These are phyloP conservation scores for Neopestalotiopsis sp. DNA, from an alignment of 2,329 filamentous ascomycete species.

Conservation along the genomic window DNA sequence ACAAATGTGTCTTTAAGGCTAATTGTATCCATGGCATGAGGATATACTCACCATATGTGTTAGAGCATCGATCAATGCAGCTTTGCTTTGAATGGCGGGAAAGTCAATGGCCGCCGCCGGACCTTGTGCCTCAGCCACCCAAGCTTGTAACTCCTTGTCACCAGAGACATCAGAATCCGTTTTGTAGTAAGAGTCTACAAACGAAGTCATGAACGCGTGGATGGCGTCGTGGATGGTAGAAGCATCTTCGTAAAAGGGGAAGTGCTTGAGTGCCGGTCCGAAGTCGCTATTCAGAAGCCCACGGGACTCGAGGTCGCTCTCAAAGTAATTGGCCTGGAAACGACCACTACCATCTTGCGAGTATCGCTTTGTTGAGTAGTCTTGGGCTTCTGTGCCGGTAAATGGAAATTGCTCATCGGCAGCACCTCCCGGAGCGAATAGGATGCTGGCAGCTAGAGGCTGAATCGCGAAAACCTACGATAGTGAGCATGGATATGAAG, in stretches of 20 bases:
- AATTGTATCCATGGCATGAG: too few relatives aligned
- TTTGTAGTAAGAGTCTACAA: constrained; percentile 51
- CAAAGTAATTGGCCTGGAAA: constrained; percentile 46
- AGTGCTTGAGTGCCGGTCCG: constrained; percentile 44
- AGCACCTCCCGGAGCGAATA: constrained; percentile 37
- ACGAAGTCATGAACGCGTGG: constrained; percentile 43
- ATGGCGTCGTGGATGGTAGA: constrained; percentile 42
- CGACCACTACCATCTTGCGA: constrained; percentile 32
- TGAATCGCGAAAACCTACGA: constrained; percentile 25
- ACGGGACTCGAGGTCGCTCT: constrained; percentile 40
- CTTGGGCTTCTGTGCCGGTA: constrained; percentile 34
- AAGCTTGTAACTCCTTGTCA: constrained; percentile 50
- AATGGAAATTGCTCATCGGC: constrained; percentile 40
- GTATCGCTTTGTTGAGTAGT: constrained; percentile 37
- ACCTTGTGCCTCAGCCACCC: constrained; percentile 47
- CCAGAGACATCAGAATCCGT: constrained; percentile 34
- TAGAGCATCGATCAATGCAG: constrained; percentile 23
- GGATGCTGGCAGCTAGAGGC: constrained; percentile 30
- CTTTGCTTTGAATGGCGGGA: constrained; percentile 34
- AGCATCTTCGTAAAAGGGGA: constrained; percentile 52
- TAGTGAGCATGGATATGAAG: background rate
- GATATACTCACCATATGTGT: background rate
- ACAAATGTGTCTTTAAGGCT: too few relatives aligned
- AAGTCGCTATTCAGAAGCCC: constrained; percentile 44
- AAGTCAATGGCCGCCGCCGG: constrained; percentile 47